phyloP scores from a whole-genome alignment of 2,329 filamentous ascomycete genomes.

The Ascosphaera apis region DNA sequence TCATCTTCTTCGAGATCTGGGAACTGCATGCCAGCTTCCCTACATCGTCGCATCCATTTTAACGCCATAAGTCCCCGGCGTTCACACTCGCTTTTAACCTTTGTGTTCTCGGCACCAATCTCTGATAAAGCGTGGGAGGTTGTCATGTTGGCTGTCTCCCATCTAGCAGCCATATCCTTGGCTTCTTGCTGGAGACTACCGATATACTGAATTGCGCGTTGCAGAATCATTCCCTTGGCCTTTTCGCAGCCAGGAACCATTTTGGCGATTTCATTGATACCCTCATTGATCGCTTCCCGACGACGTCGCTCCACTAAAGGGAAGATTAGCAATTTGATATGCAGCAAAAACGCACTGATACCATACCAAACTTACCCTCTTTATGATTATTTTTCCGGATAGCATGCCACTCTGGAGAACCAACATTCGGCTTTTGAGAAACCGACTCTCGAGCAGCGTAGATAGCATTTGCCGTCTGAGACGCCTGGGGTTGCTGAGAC shows the following conservation, averaged over 20 bases:
- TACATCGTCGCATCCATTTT: constrained; percentile 25
- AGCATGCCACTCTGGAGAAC: constrained; percentile 94
- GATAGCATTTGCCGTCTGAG: constrained; percentile 35
- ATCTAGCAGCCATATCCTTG: constrained; percentile 18
- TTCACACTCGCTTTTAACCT: constrained; percentile 81
- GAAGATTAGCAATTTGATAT: background rate
- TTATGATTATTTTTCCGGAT: constrained; percentile 96
- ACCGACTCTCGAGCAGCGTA: constrained; percentile 28
- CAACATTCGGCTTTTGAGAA: constrained; percentile 60
- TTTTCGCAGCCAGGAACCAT: constrained; percentile 96
- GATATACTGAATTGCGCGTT: constrained; percentile 85
- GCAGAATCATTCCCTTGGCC: constrained; percentile 92
- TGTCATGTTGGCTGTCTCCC: constrained; percentile 21
- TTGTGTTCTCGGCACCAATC: constrained; percentile 80
- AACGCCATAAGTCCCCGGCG: constrained; percentile 49
- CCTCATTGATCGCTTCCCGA: constrained; percentile 95
- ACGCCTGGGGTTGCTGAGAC: constrained; percentile 16
- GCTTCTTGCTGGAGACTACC: constrained; percentile 42
- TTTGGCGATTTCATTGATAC: constrained; percentile 93
- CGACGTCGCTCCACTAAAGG: constrained; percentile 71
- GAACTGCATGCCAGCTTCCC: constrained; percentile 24
- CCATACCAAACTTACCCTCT: constrained; percentile 43
- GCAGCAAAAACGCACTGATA: constrained; percentile 4
- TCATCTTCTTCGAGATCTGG: constrained; percentile 22
- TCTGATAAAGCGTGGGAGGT: constrained; percentile 39